Evolutionary conservation across 2,329 filamentous ascomycete species (phyloP).

Genomic region (Lomentospora prolificans): DNA sequence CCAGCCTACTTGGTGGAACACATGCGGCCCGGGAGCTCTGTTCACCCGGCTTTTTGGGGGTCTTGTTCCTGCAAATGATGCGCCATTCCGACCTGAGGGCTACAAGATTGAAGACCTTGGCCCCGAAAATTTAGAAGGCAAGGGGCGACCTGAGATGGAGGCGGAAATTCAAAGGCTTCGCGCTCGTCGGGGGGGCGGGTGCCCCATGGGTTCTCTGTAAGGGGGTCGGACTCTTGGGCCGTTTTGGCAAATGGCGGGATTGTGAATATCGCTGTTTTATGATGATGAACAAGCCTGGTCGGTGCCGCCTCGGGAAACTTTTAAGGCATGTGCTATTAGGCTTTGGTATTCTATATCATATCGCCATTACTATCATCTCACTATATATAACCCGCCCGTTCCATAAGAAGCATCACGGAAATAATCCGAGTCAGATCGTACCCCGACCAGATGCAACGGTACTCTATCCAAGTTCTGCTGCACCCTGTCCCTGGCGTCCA

Average conservation of each 20-base stretch:
- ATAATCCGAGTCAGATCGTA: conserved; percentile 39
- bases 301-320: too few relatives aligned
- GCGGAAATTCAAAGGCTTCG: not conserved
- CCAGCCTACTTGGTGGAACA: conserved; percentile 34
- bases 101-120: conserved; percentile 25
- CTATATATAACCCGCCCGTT: conserved; percentile 32
- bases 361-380: too few relatives aligned
- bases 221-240: not conserved
- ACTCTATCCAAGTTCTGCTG: conserved; percentile 48
- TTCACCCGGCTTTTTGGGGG: conserved; percentile 32
- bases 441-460: conserved; percentile 47
- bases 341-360: too few relatives aligned
- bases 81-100: conserved; percentile 36
- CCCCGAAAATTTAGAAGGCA: conserved; percentile 14
- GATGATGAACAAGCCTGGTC: too few relatives aligned
- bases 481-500: conserved; percentile 36
- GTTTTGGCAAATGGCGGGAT: not conserved
- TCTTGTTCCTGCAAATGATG: conserved; percentile 35
- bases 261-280: not conserved
- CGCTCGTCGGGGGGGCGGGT: not conserved
- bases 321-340: too few relatives aligned
- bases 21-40: conserved; percentile 36
- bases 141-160: conserved; percentile 13
- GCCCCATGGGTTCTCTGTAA: not conserved
- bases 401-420: conserved; percentile 39